phyloP scores from a whole-genome alignment of 768 basidiomycete genomes.

The Albatrellus ellisii region DNA sequence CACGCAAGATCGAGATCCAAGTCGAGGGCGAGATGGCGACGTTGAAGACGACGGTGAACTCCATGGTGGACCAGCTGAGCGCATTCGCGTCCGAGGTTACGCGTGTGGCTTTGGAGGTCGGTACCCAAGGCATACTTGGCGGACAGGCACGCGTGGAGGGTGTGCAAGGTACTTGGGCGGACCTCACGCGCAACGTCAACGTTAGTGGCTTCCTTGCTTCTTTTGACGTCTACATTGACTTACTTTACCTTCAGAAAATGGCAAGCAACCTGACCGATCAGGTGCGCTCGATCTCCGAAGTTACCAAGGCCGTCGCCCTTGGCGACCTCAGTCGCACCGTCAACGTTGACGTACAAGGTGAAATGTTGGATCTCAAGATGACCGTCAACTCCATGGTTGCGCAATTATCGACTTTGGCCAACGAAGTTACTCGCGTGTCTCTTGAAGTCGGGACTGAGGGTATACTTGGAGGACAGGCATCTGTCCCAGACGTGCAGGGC shows the following conservation, averaged over 20 bases:
- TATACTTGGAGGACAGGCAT: constrained; percentile 87
- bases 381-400: constrained; percentile 73
- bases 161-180: constrained; percentile 85
- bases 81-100: constrained; percentile 77
- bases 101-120: constrained; percentile 73
- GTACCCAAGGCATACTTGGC: constrained; percentile 77
- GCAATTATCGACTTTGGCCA: constrained; percentile 59
- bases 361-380: constrained; percentile 79
- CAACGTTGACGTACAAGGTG: constrained; percentile 87
- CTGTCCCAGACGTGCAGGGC: constrained; percentile 84
- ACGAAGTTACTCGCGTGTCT: constrained; percentile 83
- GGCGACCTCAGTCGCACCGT: constrained; percentile 80
- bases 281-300: constrained; percentile 86
- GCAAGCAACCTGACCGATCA: constrained; percentile 75
- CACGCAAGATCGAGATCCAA: constrained; percentile 81
- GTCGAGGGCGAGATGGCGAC: constrained; percentile 78
- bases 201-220: constrained; percentile 25
- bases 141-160: constrained; percentile 81
- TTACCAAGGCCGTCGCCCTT: constrained; percentile 62
- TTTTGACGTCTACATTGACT: background rate
- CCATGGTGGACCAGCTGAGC: constrained; percentile 79
- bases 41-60: constrained; percentile 70
- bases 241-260: constrained; percentile 49
- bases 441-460: constrained; percentile 90
- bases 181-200: constrained; percentile 79